Evolutionary conservation across 2,329 filamentous ascomycete genomes (phyloP).

Genomic region (Talaromyces piceae): DNA sequence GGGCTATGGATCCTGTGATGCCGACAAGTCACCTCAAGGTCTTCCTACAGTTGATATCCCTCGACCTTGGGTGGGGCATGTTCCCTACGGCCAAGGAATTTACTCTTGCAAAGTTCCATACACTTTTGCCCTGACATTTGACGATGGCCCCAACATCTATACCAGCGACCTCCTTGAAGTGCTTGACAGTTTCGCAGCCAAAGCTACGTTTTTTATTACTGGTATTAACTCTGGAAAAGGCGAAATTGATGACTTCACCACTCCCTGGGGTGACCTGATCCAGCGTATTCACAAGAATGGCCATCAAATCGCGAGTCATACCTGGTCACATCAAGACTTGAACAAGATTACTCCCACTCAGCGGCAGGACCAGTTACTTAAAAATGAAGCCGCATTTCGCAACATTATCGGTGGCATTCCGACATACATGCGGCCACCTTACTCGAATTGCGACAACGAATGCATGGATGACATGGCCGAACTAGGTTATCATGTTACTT

Average conservation of each 20-base stretch:
- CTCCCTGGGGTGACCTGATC: constrained; percentile 33
- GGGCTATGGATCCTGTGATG: constrained; percentile 33
- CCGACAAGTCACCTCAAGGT: constrained; percentile 27
- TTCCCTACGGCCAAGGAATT: constrained; percentile 31
- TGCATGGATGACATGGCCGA: constrained; percentile 37
- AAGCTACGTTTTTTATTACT: constrained; percentile 61
- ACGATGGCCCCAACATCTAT: constrained; percentile 58
- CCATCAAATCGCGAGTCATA: constrained; percentile 47
- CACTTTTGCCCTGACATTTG: constrained; percentile 59
- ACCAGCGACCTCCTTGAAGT: constrained; percentile 56
- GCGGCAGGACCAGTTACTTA: constrained; percentile 37
- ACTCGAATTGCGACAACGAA: constrained; percentile 32
- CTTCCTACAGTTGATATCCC: constrained; percentile 26
- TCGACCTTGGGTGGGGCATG: constrained; percentile 29
- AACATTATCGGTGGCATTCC: constrained; percentile 44
- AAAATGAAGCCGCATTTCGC: constrained; percentile 41
- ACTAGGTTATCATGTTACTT: constrained; percentile 44
- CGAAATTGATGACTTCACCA: constrained; percentile 33
- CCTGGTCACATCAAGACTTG: constrained; percentile 45
- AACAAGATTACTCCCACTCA: constrained; percentile 30
- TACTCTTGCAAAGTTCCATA: constrained; percentile 42
- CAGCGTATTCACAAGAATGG: constrained; percentile 37
- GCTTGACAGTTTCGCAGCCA: constrained; percentile 52
- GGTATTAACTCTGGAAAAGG: constrained; percentile 43
- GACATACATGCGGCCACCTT: constrained; percentile 49